phyloP scores from a whole-genome alignment of 2,329 filamentous ascomycete genomes.

The Aureobasidium sp. region DNA sequence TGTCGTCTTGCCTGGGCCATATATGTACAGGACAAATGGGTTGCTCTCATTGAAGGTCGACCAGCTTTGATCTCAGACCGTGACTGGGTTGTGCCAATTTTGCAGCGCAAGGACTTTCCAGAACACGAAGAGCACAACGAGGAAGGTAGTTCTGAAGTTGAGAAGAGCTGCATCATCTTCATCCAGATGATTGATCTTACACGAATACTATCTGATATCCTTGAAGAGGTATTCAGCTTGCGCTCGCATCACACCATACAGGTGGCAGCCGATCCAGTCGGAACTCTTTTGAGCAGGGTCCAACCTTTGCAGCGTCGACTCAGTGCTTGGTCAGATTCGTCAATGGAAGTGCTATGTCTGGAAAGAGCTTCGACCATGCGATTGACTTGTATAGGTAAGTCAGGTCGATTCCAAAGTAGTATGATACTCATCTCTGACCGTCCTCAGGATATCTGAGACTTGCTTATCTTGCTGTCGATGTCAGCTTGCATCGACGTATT shows the following conservation, averaged over 20 bases:
- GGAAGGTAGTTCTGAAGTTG: slow-evolving; percentile 26
- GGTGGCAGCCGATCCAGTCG: slow-evolving; percentile 18
- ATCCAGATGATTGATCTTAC: slow-evolving; percentile 25
- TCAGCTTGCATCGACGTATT: slow-evolving; percentile 39
- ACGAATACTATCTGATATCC: slow-evolving; percentile 22
- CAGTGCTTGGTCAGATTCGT: slow-evolving; percentile 22
- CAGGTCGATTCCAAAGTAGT: not conserved
- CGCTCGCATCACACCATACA: slow-evolving; percentile 19
- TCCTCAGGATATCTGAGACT: slow-evolving; percentile 37
- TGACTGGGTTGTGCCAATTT: slow-evolving; percentile 24
- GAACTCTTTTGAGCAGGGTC: slow-evolving; percentile 19
- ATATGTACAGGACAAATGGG: slow-evolving; percentile 28
- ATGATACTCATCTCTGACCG: not conserved
- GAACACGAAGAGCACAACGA: slow-evolving; percentile 24
- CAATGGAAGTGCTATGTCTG: slow-evolving; percentile 24
- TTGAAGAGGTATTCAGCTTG: slow-evolving; percentile 21
- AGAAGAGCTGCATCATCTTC: slow-evolving; percentile 24
- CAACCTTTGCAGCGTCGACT: slow-evolving; percentile 25
- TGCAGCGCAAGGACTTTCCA: slow-evolving; percentile 26
- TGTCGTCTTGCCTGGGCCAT: slow-evolving; percentile 26
- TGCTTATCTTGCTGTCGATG: slow-evolving; percentile 41
- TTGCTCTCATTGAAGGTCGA: slow-evolving; percentile 24
- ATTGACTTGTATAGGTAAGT: slow-evolving; percentile 28
- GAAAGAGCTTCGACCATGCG: slow-evolving; percentile 25
- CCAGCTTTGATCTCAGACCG: slow-evolving; percentile 22